Evolutionary conservation across 2,329 filamentous ascomycete genomes (phyloP).

Genomic region (Beauveria rudraprayagi): DNA sequence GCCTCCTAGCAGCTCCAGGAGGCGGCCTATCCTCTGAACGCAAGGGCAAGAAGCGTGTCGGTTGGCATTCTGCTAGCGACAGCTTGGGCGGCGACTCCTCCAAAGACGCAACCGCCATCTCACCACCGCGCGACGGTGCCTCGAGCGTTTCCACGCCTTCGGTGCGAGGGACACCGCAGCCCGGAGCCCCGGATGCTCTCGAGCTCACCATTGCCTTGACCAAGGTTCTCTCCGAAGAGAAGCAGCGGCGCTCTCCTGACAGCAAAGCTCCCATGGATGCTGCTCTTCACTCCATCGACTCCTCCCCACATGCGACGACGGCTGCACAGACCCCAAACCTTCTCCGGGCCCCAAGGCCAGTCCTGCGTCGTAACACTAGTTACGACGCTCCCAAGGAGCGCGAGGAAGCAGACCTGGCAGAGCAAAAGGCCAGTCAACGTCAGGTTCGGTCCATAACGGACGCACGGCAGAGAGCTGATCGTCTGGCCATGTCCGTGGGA

Average conservation of each 20-base stretch:
- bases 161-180: constrained; percentile 19
- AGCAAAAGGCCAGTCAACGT: constrained; percentile 28
- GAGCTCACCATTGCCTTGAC: constrained; percentile 31
- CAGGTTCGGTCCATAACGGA: constrained; percentile 32
- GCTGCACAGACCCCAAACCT: constrained; percentile 7
- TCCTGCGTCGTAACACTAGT: constrained; percentile 35
- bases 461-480: constrained; percentile 31
- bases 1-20: constrained; percentile 15
- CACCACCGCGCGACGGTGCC: constrained; percentile 9
- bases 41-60: constrained; percentile 34
- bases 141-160: constrained; percentile 18
- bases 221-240: constrained; percentile 29
- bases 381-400: constrained; percentile 33
- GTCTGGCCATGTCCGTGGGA: constrained; percentile 31
- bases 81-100: constrained; percentile 14
- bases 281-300: not conserved
- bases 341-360: constrained; percentile 19
- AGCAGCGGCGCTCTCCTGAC: constrained; percentile 1
- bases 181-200: constrained; percentile 29
- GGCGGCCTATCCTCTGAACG: constrained; percentile 22
- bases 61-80: constrained; percentile 27
- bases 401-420: constrained; percentile 32
- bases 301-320: not conserved
- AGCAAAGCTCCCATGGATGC: not conserved
- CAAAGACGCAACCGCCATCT: constrained; percentile 5